phyloP scores from a whole-genome alignment of 2,329 filamentous ascomycete species.

The Trichoderma koningiopsis region DNA sequence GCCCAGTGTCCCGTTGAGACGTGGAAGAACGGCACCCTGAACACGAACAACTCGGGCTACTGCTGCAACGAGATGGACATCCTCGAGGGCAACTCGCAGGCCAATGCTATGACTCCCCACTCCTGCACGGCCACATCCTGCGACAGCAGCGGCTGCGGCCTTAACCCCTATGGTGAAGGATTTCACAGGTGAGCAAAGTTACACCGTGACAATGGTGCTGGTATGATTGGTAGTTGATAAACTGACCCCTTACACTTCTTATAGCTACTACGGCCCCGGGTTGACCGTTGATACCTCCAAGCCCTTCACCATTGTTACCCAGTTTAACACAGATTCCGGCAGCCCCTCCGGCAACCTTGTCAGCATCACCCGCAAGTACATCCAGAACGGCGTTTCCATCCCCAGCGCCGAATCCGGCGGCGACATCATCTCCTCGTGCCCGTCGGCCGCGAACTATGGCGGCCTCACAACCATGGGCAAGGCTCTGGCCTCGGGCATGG shows the following conservation, averaged over 20 bases:
- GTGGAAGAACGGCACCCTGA: constrained; percentile 54
- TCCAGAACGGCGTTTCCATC: constrained; percentile 39
- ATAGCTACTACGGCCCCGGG: constrained; percentile 39
- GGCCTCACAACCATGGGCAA: constrained; percentile 50
- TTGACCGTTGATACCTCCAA: constrained; percentile 41
- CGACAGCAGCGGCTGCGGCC: constrained; percentile 48
- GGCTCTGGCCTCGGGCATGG: constrained; percentile 51
- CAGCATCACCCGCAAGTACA: constrained; percentile 50
- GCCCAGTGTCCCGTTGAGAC: constrained; percentile 56
- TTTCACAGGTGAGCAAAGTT: constrained; percentile 26
- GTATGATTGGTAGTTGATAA: background rate
- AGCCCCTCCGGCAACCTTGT: constrained; percentile 47
- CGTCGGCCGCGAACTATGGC: constrained; percentile 42
- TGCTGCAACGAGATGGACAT: constrained; percentile 61
- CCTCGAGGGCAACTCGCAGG: constrained; percentile 54
- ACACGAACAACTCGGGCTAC: constrained; percentile 37
- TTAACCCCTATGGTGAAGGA: constrained; percentile 45
- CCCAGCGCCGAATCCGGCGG: constrained; percentile 32
- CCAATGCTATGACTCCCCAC: constrained; percentile 52
- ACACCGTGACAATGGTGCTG: background rate
- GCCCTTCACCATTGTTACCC: constrained; percentile 52
- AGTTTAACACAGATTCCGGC: constrained; percentile 46
- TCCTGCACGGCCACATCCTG: constrained; percentile 48
- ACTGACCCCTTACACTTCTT: background rate
- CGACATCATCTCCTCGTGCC: constrained; percentile 41